phyloP scores from a whole-genome alignment of 768 basidiomycete genomes.

The Sutorius australiensis region DNA sequence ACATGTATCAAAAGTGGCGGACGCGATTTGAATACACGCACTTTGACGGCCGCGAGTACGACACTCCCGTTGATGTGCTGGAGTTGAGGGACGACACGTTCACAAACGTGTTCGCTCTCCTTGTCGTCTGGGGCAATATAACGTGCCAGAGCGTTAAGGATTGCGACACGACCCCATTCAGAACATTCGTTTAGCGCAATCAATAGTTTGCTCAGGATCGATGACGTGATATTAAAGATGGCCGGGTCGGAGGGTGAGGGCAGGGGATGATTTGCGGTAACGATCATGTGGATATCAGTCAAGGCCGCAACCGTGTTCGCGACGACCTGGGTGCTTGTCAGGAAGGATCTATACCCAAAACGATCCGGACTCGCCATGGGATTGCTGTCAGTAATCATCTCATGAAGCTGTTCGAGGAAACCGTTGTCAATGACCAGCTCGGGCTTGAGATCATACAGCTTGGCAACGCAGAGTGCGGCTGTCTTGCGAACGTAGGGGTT shows the following conservation, averaged over 20 bases:
- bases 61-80: constrained; percentile 97
- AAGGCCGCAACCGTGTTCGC: constrained; percentile 94
- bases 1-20: neutral
- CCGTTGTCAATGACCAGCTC: constrained; percentile 93
- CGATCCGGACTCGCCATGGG: constrained; percentile 72
- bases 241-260: constrained; percentile 56
- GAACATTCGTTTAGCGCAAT: constrained; percentile 97
- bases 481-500: constrained; percentile 99
- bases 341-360: neutral
- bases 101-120: constrained; percentile 98
- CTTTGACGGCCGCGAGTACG: constrained; percentile 95
- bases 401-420: constrained; percentile 82
- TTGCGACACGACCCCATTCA: constrained; percentile 97
- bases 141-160: constrained; percentile 80
- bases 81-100: constrained; percentile 96
- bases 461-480: constrained; percentile 94
- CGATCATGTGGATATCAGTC: constrained; percentile 83
- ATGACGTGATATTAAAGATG: constrained; percentile 77
- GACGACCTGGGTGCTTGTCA: constrained; percentile 66
- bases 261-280: constrained; percentile 48
- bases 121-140: constrained; percentile 84
- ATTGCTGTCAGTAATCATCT: constrained; percentile 94
- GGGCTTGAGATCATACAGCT: constrained; percentile 96
- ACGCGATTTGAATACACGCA: constrained; percentile 28
- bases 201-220: constrained; percentile 82